Base-by-base conservation (phyloP, 306 rosid species). In the Alnus glutinosa region DNA sequence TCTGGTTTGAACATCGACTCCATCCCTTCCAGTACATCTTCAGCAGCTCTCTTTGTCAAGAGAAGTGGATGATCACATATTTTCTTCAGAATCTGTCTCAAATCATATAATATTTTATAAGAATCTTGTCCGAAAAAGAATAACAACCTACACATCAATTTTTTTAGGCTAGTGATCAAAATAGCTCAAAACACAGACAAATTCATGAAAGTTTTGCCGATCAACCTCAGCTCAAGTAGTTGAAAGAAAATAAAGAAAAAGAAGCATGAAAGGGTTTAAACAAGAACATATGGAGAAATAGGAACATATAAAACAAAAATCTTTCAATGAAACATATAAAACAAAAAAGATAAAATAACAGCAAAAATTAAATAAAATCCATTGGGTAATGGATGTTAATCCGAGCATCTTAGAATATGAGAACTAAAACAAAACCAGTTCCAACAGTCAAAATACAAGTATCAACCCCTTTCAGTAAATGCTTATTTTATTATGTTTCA, bases 41-140 rank as follows among this genome's bases (percentile, higher is more conserved):
- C 97, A 67, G 97, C 97, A 14, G 97, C 97, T 79, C 97, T 90
- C 88, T 92, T 94, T 7, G 97, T 92, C 90, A 94, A 83, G 61
- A 94, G 71, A 76, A 91, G 93, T 55, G 98, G 97, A 88, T 94
- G 97, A 79, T 92, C 97, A 77, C 97, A 92, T 83, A 94, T 92
- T 87, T 94, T 94, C 87, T 91, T 92, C 78, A 94, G 80, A 79
- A 94, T 91, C 98, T 94, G 86, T n/a, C 36, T 62, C 75, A 44
- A 39, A 78, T 73, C 74, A 82, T 64, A 77, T 58, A 66, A 67
- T 59, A 71, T 39, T 47, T 75, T 52, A 82, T 47, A 51, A 71
- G 76, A 30, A 46, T 64, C 39, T 67, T 19, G 70, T 46, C 19
- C 1, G 47, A 55, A 79, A 61, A 36, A 6, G 46, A 42, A 42